Conservation (phyloP, 1,284 basidiomycete genomes). For the Heterobasidion occidentale region DNA sequence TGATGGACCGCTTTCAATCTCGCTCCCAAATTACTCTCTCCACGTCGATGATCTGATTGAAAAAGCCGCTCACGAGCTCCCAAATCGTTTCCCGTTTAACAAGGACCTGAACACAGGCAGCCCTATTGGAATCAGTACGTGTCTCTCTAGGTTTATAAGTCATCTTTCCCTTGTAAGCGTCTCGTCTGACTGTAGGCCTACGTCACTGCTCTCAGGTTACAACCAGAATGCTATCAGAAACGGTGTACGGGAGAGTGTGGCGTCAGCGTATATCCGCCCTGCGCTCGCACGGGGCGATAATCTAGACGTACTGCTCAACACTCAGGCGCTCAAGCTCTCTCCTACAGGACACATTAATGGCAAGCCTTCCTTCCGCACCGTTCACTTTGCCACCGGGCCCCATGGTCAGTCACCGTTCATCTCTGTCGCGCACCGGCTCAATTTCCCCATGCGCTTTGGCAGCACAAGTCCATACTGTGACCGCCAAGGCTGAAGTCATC, state of each 20-base stretch:
- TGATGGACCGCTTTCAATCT: neutral
- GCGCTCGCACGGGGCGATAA: slow-evolving; percentile 24
- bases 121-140: slow-evolving; percentile 18
- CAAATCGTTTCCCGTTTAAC: slow-evolving; percentile 28
- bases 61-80: slow-evolving; percentile 21
- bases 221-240: slow-evolving; percentile 22
- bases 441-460: slow-evolving; percentile 4
- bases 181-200: neutral
- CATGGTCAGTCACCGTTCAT: slow-evolving; percentile 9
- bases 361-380: slow-evolving; percentile 19
- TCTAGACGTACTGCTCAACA: slow-evolving; percentile 33
- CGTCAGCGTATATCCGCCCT: slow-evolving; percentile 30
- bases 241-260: slow-evolving; percentile 25
- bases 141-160: neutral
- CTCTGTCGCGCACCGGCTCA: neutral
- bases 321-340: slow-evolving; percentile 30
- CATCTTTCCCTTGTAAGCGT: neutral
- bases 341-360: slow-evolving; percentile 14
- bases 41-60: slow-evolving; percentile 25
- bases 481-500: slow-evolving; percentile 18
- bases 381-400: slow-evolving; percentile 21
- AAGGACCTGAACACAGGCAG: slow-evolving; percentile 30
- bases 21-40: slow-evolving; percentile 22
- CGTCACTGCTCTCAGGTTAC: slow-evolving; percentile 21
- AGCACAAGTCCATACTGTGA: slow-evolving; percentile 14